A percentile compares a stretch with the other conserved stretches of the same genome.
These are phyloP conservation scores for Phytophthora parvispora DNA, from an alignment of 352 stramenopile genomes.

Conservation along the genomic window DNA sequence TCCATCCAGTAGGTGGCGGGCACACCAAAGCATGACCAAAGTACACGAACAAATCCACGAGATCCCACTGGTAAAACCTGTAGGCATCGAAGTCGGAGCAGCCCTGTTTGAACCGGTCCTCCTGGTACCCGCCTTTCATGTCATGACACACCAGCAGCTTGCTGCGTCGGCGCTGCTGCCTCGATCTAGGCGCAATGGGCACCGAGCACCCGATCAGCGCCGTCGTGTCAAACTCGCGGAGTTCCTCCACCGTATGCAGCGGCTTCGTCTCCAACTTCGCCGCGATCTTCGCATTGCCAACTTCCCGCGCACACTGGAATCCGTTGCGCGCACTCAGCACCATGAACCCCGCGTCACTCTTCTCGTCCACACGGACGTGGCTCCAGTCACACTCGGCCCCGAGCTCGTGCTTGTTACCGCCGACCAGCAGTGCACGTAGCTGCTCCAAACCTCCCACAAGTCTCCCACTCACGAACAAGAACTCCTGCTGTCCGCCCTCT, in stretches of 20 bases:
- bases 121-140: constrained; percentile 61
- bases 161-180: constrained; percentile 42
- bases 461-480: constrained; percentile 35
- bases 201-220: constrained; percentile 21
- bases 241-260: constrained; percentile 40
- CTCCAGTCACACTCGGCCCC: constrained; percentile 20
- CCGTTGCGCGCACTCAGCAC: constrained; percentile 31
- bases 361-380: constrained; percentile 30
- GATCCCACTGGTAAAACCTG: constrained; percentile 64
- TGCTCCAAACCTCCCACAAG: constrained; percentile 24
- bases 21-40: constrained; percentile 64
- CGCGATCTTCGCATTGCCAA: not conserved
- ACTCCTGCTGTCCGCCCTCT: constrained; percentile 17
- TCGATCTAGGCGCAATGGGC: constrained; percentile 34
- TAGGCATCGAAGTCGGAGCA: constrained; percentile 47
- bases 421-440: constrained; percentile 28
- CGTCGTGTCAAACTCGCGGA: constrained; percentile 30
- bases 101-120: constrained; percentile 51
- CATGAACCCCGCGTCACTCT: constrained; percentile 38
- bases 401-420: constrained; percentile 13
- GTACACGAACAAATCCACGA: constrained; percentile 68
- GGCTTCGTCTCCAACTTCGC: constrained; percentile 36
- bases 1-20: constrained; percentile 56
- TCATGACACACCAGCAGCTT: constrained; percentile 70
- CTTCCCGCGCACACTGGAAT: constrained; percentile 20